Percentiles rank a stretch among this genome's conserved stretches.
Conservation (phyloP, 345 rosid species). For the Raphanus sativus region DNA sequence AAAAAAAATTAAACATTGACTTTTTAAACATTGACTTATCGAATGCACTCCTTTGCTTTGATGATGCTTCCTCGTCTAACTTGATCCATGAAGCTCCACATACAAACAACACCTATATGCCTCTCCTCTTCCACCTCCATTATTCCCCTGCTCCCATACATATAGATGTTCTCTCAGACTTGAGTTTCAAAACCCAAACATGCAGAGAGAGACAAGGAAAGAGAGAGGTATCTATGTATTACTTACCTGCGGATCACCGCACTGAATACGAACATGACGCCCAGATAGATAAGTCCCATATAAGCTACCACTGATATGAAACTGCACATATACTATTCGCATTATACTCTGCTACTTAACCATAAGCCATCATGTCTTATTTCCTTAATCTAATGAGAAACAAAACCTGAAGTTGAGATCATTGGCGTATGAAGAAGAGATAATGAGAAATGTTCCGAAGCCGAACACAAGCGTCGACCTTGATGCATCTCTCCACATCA, state of each 20-base stretch:
- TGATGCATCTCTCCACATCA: conserved; percentile 88
- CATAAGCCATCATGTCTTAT: neutral
- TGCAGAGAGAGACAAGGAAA: neutral
- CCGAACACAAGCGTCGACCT: conserved; percentile 81
- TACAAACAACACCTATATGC: conserved; percentile 46
- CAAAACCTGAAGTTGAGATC: conserved; percentile 70
- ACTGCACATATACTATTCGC: conserved; percentile 49
- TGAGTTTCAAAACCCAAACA: conserved; percentile 5
- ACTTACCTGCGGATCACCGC: conserved; percentile 65
- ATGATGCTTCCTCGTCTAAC: no score
- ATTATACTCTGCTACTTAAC: neutral
- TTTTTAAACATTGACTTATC: no score
- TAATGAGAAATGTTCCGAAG: conserved; percentile 66
- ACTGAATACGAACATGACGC: conserved; percentile 64
- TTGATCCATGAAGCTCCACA: no score
- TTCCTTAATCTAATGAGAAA: neutral
- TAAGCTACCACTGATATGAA: conserved; percentile 78
- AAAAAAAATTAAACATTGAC: no score
- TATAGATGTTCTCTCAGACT: neutral
- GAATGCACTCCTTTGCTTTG: no score
- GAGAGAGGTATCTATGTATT: neutral
- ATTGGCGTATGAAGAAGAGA: conserved; percentile 74
- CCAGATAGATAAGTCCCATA: conserved; percentile 74
- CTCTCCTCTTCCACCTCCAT: conserved; percentile 44
- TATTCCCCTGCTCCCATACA: conserved; percentile 47